Evolutionary conservation across 768 basidiomycete species (phyloP), one percentile per base, ranked within the genome.

Genomic region (Chiua virens): DNA sequence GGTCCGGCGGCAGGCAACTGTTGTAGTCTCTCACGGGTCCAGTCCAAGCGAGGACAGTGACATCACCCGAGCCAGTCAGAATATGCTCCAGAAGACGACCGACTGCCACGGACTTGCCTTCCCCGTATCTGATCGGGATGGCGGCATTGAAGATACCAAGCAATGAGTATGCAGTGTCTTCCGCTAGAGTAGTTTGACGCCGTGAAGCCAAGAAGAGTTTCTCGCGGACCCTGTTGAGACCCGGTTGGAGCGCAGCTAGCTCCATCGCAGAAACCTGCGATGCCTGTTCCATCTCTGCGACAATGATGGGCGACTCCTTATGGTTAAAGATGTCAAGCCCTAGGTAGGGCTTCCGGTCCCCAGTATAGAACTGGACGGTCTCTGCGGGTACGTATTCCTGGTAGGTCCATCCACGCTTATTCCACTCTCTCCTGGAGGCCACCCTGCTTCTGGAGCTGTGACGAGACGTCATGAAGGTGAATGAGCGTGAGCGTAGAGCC

Each of bases 121-220:
- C 30, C 30, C 30, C 30, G 10, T 30, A 30, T 30, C 30, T 8
- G 6, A 30, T 30, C 30, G 30, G 30, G 11, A 30, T 30, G 8
- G 30, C 11, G 30, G 30, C 30, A 30, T 30, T 30, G 11, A 30
- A 30, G 30, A 30, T 30, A 11, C 30, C 30, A 4, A 30, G 30
- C 30, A 30, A 11, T 13, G 30, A 30, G 11, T 30, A 47, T 1
- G 47, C 57, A 18, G 37, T 20, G 17, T 55, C 51, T 18, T 57
- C 55, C 11, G 22, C 28, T 3, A 30, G 45, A 0, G 48, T 54
- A 5, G 57, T 49, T 25, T 47, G 37, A 1, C 57, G 58, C 32
- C 0, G 15, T 1, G 57, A 55, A 34, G 57, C 57, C 18, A 59
- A 7, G 18, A 34, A 50, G 13, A 59, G 48, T 34, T 59, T 59